These are phyloP conservation scores for Euphrasia confusa DNA, from an alignment of 257 asterid genomes.

Conservation along the genomic window DNA sequence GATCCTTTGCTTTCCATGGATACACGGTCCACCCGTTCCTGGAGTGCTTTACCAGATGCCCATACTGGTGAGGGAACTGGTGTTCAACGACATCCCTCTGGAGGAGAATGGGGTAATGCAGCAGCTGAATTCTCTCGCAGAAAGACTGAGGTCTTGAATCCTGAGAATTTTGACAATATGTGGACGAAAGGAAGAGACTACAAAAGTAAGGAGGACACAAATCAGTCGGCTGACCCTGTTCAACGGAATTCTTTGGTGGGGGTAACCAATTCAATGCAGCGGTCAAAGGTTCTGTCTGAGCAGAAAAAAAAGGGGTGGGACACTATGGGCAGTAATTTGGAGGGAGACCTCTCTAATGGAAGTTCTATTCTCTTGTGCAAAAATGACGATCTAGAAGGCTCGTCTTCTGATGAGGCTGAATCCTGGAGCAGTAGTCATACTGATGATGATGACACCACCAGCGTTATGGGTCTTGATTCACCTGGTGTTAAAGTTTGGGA, in stretches of 20 bases:
- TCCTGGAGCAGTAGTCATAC: slow-evolving; percentile 73
- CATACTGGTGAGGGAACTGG: slow-evolving; percentile 48
- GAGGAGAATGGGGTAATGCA: slow-evolving; percentile 86
- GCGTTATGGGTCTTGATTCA: slow-evolving; percentile 76
- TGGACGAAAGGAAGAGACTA: slow-evolving; percentile 93
- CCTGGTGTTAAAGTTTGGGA: slow-evolving; percentile 94
- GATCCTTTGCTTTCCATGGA: slow-evolving; percentile 88
- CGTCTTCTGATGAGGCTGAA: slow-evolving; percentile 48
- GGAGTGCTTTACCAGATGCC: slow-evolving; percentile 64
- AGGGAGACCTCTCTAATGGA: slow-evolving; percentile 18
- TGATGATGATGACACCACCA: slow-evolving; percentile 67
- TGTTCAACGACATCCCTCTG: slow-evolving; percentile 48
- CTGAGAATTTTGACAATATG: slow-evolving; percentile 93
- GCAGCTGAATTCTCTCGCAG: slow-evolving; percentile 68
- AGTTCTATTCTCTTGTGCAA: not conserved
- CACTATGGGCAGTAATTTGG: slow-evolving; percentile 19
- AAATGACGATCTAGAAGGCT: slow-evolving; percentile 43
- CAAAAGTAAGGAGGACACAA: slow-evolving; percentile 46
- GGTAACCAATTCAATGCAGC: slow-evolving; percentile 42
- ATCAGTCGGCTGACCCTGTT: slow-evolving; percentile 33
- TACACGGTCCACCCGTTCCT: slow-evolving; percentile 65
- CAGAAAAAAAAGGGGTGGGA: slow-evolving; percentile 36
- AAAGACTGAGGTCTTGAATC: slow-evolving; percentile 79
- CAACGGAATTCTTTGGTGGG: slow-evolving; percentile 38
- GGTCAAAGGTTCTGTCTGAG: slow-evolving; percentile 33